Base-by-base conservation (phyloP, 176 grass and related monocot genomes). In the Phragmites australis region DNA sequence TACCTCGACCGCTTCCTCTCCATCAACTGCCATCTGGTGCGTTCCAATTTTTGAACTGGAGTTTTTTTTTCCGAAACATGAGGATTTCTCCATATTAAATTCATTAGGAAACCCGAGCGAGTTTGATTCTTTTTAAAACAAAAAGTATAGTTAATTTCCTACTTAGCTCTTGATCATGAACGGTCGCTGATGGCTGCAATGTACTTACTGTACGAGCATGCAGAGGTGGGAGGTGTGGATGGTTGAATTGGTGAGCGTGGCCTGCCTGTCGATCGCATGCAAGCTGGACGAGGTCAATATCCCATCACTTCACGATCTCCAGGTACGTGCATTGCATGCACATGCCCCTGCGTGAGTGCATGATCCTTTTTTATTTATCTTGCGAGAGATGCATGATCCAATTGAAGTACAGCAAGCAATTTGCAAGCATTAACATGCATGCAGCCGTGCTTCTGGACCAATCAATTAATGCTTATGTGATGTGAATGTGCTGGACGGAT, bases 171-270 rank as follows among this genome's bases (percentile, higher is more conserved):
- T 56, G 34, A 41, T 32, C 43, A 23, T 67, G 25, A 15, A 65
- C 40, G 41, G 1, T 41, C 75, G 43, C 31, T 47, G 51, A 43
- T 22, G 39, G n/a, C n/a, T n/a, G n/a, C n/a, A n/a, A n/a, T n/a
- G n/a, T n/a, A n/a, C n/a, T n/a, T n/a, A n/a, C n/a, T n/a, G n/a
- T n/a, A n/a, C n/a, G n/a, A n/a, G 34, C 34, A 37, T 15, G n/a
- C 55, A 98, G 92, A 68, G 62, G 3, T 98, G 92, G 95, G 95
- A 98, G 75, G 47, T 9, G 18, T 94, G 92, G 95, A 98, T 98
- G 95, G 86, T 89, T 30, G 95, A 98, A 17, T n/a, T 98, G 86
- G 83, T 98, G 39, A 87, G 90, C 74, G 74, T 94, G 60, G 81
- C 90, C 8, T 98, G 92, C 79, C 34, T 92, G 8, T 98, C 95